Base-by-base conservation (phyloP, 805 yeast species). In the Cyberlindnera japonica region DNA sequence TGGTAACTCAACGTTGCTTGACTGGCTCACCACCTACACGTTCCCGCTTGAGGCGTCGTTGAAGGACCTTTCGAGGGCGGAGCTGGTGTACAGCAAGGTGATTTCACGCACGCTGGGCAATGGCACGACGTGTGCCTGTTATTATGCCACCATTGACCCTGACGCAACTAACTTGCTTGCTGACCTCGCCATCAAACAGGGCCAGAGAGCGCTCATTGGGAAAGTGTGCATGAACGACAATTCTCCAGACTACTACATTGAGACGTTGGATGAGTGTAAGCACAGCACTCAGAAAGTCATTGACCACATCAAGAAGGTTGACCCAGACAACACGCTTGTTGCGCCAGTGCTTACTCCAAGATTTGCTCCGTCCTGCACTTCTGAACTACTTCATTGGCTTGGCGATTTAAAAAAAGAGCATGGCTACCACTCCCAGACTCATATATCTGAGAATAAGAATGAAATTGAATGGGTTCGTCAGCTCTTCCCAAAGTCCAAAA, bases 71-170 rank as follows among this genome's bases (percentile, higher is more conserved):
- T 53, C 59, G 1, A 58, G 71, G 33, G 96, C 96, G 0, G 49
- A 62, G 11, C 58, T 67, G 6, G 80, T 90, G 2, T 93, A 91
- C 59, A 50, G 71, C 12, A 74, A 72, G 49, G 84, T 83, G 5
- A 77, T 93, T n/a, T 53, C 63, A 4, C 77, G 83, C 41, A 86
- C 96, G 0, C 64, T 93, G 47, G 54, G 59, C 3, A 71, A 80
- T 57, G 99, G 99, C 16, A 93, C 98, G 1, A 93, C 99, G 1
- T 80, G 91, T 41, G 95, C 95, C 0, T 74, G 95, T 0, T 93
- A 93, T 64, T 93, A 80, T 60, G 91, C 97, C 4, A 89, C 98
- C 0, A 81, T 87, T 33, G 95, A 91, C 56, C 68, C 81, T 0
- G 76, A 74, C 6, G 80, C 95, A 4, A 75, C 97, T 2, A 81